Conservation (phyloP, 495 filamentous ascomycete genomes). For the Aspergillus baeticus region DNA sequence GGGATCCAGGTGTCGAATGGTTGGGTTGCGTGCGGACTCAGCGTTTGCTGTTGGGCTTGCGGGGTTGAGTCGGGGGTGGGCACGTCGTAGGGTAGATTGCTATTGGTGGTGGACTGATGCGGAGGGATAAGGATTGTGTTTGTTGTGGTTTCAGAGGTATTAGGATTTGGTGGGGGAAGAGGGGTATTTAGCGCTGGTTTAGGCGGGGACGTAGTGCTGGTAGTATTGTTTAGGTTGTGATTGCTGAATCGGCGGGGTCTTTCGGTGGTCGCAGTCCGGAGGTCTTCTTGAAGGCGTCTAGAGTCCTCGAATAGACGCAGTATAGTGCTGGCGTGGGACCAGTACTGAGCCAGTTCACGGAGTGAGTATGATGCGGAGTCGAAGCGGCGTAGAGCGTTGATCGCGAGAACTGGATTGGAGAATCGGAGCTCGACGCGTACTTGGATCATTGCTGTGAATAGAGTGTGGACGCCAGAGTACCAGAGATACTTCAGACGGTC, state of each 20-base stretch:
- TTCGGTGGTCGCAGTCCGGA: conserved; percentile 39
- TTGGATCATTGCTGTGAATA: conserved; percentile 53
- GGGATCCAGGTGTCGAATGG: conserved; percentile 43
- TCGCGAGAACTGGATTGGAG: conserved; percentile 49
- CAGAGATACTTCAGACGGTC: conserved; percentile 48
- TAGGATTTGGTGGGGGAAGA: not conserved
- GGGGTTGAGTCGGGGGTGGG: conserved; percentile 35
- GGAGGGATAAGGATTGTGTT: conserved; percentile 14
- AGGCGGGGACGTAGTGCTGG: not conserved
- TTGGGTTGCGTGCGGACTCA: conserved; percentile 29
- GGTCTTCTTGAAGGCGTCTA: conserved; percentile 44
- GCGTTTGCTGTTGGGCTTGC: conserved; percentile 21
- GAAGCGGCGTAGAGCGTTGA: conserved; percentile 48
- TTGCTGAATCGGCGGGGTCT: conserved; percentile 34
- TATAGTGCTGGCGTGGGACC: conserved; percentile 47
- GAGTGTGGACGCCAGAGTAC: conserved; percentile 46
- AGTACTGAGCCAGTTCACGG: conserved; percentile 44
- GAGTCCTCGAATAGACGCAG: conserved; percentile 48
- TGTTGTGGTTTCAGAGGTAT: not conserved
- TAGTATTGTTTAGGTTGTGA: conserved; percentile 7
- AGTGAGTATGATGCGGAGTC: conserved; percentile 46
- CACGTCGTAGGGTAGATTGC: conserved; percentile 34
- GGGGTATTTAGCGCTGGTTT: not conserved
- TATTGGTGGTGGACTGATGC: conserved; percentile 6
- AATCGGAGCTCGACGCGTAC: conserved; percentile 49